Percentiles rank a stretch among this genome's conserved stretches.
Evolutionary conservation across 2,329 filamentous ascomycete genomes (phyloP).

Genomic region (Laburnicola sp.): DNA sequence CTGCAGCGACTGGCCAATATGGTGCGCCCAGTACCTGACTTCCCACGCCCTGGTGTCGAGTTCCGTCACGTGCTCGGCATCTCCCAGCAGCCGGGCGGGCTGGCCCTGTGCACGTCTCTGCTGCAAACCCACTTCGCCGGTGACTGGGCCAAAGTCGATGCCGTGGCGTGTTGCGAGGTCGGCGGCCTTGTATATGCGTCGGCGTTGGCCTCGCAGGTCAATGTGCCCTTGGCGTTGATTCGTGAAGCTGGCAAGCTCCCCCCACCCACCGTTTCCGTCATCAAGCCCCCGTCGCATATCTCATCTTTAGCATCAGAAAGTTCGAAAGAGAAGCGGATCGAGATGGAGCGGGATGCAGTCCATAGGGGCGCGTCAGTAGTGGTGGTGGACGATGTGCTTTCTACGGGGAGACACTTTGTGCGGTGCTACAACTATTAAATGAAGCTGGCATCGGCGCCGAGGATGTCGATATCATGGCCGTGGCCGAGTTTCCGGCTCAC

Average conservation of each 20-base stretch:
- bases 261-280: slow-evolving; percentile 56
- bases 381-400: slow-evolving; percentile 64
- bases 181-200: slow-evolving; percentile 62
- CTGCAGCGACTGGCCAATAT: slow-evolving; percentile 54
- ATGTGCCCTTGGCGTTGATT: slow-evolving; percentile 54
- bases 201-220: slow-evolving; percentile 49
- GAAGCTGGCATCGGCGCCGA: slow-evolving; percentile 49
- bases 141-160: slow-evolving; percentile 53
- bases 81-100: slow-evolving; percentile 54
- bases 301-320: slow-evolving; percentile 47
- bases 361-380: slow-evolving; percentile 50
- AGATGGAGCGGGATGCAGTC: slow-evolving; percentile 54
- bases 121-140: slow-evolving; percentile 52
- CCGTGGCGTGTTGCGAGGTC: slow-evolving; percentile 58
- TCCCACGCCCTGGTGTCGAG: slow-evolving; percentile 55
- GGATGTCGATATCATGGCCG: slow-evolving; percentile 54
- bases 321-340: slow-evolving; percentile 47
- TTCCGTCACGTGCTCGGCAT: slow-evolving; percentile 65
- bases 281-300: slow-evolving; percentile 57
- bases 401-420: slow-evolving; percentile 60
- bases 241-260: slow-evolving; percentile 63
- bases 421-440: slow-evolving; percentile 54
- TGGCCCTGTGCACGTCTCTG: slow-evolving; percentile 57
- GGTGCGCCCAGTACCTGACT: slow-evolving; percentile 55
- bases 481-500: slow-evolving; percentile 63